Evolutionary conservation across 148 eudicot genomes (phyloP), one percentile per base, ranked within the genome.

Genomic region (Mesembryanthemum crystallinum): DNA sequence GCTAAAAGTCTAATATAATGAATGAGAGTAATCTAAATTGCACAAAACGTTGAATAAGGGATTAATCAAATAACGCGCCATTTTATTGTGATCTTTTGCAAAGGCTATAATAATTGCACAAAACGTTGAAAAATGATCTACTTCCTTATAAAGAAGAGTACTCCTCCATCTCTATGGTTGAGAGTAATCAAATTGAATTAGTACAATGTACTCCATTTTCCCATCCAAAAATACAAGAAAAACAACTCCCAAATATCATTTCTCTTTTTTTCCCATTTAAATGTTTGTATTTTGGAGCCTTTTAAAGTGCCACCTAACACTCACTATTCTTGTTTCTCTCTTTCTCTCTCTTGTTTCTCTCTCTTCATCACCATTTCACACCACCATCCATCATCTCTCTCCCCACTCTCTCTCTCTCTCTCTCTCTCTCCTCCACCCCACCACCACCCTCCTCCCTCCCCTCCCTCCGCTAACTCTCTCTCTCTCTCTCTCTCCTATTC

Each of bases 291-390:
- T 74, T 74, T 77, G 75, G 74, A 77, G 80, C 76, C 85, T 68
- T 76, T 79, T 74, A 60, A 66, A 76, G 77, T 77, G 83, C 77
- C 87, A 76, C 83, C 76, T 75, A 68, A 80, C 72, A 33, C 80
- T 76, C 21, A 30, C 20, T 32, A 23, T 18, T 11, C 24, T 30
- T 32, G 25, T 52, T 7, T 24, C 2, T 39, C 25, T 3, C 42
- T 28, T 27, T 51, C 30, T 47, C 20, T 21, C 58, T 33, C 63
- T 51, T 45, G 1, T 7, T 12, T 33, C 49, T 51, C 60, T 1
- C n/a, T 21, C 69, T 15, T 21, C 3, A 3, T 20, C 73, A 13
- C 65, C 75, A 18, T 82, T 42, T 45, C 73, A 8, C 43, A 47
- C 13, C n/a, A n/a, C n/a, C n/a, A n/a, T n/a, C 80, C 79, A 64